Conservation (phyloP, 2,329 filamentous ascomycete species). For the Aspergillus ochraceus region DNA sequence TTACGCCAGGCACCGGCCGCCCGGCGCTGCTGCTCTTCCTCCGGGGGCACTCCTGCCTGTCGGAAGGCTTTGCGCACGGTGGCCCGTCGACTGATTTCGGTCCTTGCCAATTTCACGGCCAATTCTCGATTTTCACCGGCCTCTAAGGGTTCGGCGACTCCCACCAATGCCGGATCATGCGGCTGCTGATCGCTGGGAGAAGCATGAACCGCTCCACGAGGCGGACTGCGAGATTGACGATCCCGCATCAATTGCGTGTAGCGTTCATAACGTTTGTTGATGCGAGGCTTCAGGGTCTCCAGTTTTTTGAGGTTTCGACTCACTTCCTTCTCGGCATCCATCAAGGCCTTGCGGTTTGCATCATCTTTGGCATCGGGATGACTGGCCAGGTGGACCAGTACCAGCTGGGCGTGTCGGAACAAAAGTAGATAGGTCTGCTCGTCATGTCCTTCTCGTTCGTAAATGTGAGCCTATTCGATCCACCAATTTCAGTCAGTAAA, state of each 20-base stretch:
- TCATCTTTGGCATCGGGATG: conserved; percentile 75
- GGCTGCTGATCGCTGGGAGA: conserved; percentile 17
- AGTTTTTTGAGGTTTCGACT: conserved; percentile 67
- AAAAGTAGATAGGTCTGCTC: conserved; percentile 87
- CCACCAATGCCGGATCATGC: conserved; percentile 61
- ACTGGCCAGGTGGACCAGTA: conserved; percentile 69
- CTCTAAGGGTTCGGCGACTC: conserved; percentile 62
- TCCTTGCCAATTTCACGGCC: conserved; percentile 72
- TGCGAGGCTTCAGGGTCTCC: conserved; percentile 75
- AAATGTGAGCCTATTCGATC: conserved; percentile 69
- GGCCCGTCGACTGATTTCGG: conserved; percentile 69
- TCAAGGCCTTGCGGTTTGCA: conserved; percentile 56
- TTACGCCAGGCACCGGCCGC: conserved; percentile 55
- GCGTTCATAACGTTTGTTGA: conserved; percentile 68
- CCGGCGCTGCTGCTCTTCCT: conserved; percentile 59
- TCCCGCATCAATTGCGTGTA: conserved; percentile 59
- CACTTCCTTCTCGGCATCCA: conserved; percentile 62
- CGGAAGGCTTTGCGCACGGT: conserved; percentile 59
- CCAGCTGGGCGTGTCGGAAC: conserved; percentile 84
- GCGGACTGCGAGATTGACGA: conserved; percentile 44
- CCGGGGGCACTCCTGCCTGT: conserved; percentile 57
- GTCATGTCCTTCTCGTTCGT: conserved; percentile 80
- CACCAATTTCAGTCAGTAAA: neutral
- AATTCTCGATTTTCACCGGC: conserved; percentile 71
- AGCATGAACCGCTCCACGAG: conserved; percentile 11